Conservation (phyloP, 768 basidiomycete genomes). For the Rhodotorula diobovata region DNA sequence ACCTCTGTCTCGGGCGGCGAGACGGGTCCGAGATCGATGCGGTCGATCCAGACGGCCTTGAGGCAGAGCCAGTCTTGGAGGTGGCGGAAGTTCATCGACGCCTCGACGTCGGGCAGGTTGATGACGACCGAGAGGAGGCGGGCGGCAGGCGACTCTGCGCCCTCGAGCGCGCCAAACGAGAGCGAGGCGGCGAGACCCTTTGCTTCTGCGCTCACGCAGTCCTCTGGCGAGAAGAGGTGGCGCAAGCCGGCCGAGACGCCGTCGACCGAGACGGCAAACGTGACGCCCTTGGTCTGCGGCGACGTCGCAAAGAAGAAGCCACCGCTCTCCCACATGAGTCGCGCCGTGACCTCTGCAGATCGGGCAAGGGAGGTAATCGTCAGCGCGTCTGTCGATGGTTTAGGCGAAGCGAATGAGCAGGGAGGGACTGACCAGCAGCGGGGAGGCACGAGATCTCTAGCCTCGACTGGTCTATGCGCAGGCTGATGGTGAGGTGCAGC, state of each 20-base stretch:
- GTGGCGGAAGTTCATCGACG: constrained; percentile 73
- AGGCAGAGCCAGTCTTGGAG: constrained; percentile 89
- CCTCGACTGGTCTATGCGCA: constrained; percentile 84
- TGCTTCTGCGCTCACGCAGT: constrained; percentile 62
- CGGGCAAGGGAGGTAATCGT: neutral
- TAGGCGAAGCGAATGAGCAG: no score
- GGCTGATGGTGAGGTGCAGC: constrained; percentile 73
- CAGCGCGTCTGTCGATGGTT: neutral
- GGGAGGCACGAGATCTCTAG: constrained; percentile 82
- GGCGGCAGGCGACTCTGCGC: constrained; percentile 44
- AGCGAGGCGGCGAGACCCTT: constrained; percentile 72
- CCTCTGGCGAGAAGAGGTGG: constrained; percentile 53
- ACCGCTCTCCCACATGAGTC: constrained; percentile 87
- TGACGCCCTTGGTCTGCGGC: constrained; percentile 65
- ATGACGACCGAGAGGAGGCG: constrained; percentile 65
- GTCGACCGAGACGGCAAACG: constrained; percentile 72
- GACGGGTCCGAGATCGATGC: constrained; percentile 62
- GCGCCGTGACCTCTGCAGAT: constrained; percentile 70
- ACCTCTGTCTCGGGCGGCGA: neutral
- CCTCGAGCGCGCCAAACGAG: constrained; percentile 57
- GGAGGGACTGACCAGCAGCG: constrained; percentile 55
- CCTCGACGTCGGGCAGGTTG: constrained; percentile 58
- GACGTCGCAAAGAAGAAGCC: constrained; percentile 77
- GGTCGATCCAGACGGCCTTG: constrained; percentile 90
- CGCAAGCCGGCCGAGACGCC: constrained; percentile 75